These are phyloP conservation scores for Suhomyces emberorum DNA, from an alignment of 805 yeast genomes.

Conservation along the genomic window DNA sequence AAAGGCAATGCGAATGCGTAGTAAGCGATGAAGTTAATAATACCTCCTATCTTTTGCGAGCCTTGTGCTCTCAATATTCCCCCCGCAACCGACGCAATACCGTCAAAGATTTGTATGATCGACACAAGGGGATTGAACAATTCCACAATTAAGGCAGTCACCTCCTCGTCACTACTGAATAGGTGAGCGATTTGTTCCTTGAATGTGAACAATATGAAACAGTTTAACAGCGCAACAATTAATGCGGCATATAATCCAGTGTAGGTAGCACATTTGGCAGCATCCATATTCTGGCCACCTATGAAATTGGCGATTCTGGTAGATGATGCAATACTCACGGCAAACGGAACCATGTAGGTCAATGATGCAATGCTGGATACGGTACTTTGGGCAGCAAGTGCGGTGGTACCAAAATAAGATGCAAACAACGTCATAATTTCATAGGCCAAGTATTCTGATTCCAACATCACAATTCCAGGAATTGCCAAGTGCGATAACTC, in stretches of 20 bases:
- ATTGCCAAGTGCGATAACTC: constrained; percentile 35
- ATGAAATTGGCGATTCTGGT: constrained; percentile 45
- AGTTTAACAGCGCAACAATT: constrained; percentile 34
- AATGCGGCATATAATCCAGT: constrained; percentile 31
- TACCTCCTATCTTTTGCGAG: constrained; percentile 68
- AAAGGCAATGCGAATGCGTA: constrained; percentile 69
- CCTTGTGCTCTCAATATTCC: constrained; percentile 79
- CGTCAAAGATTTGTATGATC: constrained; percentile 64
- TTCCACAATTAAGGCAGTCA: constrained; percentile 47
- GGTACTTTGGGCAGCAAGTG: constrained; percentile 51
- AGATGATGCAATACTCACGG: constrained; percentile 43
- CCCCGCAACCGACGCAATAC: constrained; percentile 66
- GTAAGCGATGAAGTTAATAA: constrained; percentile 65
- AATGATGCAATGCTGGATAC: constrained; percentile 46
- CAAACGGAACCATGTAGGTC: constrained; percentile 45
- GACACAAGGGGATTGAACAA: constrained; percentile 62
- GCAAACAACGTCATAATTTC: constrained; percentile 46
- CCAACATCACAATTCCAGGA: constrained; percentile 46
- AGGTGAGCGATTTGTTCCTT: constrained; percentile 49
- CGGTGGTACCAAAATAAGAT: constrained; percentile 46
- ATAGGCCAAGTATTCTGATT: constrained; percentile 44
- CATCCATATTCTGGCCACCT: constrained; percentile 39
- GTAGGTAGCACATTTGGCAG: constrained; percentile 35
- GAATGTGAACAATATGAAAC: constrained; percentile 44
- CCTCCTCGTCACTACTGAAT: constrained; percentile 62